Base-by-base conservation (phyloP, 106 monocot species). In the Allium cepa region DNA sequence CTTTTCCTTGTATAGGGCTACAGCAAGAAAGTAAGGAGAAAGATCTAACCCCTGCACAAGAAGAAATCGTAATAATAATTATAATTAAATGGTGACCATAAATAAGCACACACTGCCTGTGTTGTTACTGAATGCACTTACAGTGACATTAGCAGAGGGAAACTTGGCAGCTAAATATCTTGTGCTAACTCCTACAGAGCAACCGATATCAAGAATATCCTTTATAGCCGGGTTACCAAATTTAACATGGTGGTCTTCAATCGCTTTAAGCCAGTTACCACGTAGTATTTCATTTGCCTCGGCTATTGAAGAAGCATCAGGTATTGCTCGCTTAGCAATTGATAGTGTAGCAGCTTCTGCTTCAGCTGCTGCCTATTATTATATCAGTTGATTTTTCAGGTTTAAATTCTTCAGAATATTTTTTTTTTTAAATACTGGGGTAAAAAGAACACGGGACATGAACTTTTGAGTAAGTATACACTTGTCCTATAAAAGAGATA, bases 1-100 rank as follows among this genome's bases (percentile, higher is more conserved):
- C 50, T 74, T 85, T 65, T 88, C 83, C 74, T 80, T 93, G 55
- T 80, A 81, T 63, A 76, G 72, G 11, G 92, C 92, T 13, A 93
- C 92, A 36, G 92, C 75, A 64, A 93, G 82, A 60, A 93, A 93
- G 55, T 93, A 93, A 11, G 92, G 92, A 27, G 92, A 93, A 57
- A 93, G 78, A 73, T 93, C 88, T 60, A 93, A 50, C 15, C 92
- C 88, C 92, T 92, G 64, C 27, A 74, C 15, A 49, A 69, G 8
- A 57, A 71, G 48, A 50, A 48, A 11, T 8, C 18, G 11, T 53
- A 65, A 17, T 8, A 11, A 65, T 28, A 50, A 73, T 11, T 4
- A 8, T 15, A 28, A 53, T 53, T 10, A 12, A 55, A 12, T 55
- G 53, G 53, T 55, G 53, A 3, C 15, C 50, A 56, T 26, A 47